Conservation (phyloP, 1,284 basidiomycete species). For the Leccinum pachyderme region DNA sequence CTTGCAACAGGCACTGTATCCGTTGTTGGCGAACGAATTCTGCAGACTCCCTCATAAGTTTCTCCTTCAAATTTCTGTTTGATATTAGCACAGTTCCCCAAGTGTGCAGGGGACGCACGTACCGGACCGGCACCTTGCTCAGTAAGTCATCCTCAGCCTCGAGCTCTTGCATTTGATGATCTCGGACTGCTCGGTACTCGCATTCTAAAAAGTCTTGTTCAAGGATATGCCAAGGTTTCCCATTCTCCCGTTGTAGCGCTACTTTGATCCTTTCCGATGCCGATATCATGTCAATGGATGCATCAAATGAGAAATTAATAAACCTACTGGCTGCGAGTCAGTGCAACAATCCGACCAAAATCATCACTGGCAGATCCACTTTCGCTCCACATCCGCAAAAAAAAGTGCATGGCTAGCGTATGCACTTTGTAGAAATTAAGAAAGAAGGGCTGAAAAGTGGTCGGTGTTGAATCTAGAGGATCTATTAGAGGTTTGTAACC, state of each 20-base stretch:
- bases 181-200: slow-evolving; percentile 85
- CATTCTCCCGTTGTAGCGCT: slow-evolving; percentile 74
- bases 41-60: slow-evolving; percentile 88
- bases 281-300: slow-evolving; percentile 6
- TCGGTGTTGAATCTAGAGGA: slow-evolving; percentile 70
- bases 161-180: slow-evolving; percentile 91
- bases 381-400: slow-evolving; percentile 94
- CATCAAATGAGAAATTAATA: slow-evolving; percentile 1
- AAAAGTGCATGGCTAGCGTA: slow-evolving; percentile 81
- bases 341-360: slow-evolving; percentile 78
- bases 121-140: slow-evolving; percentile 83
- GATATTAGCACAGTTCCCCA: slow-evolving; percentile 4
- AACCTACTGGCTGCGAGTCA: slow-evolving; percentile 85
- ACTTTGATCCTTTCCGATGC: slow-evolving; percentile 61
- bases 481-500: slow-evolving; percentile 19
- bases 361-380: slow-evolving; percentile 80
- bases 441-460: slow-evolving; percentile 87
- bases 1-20: slow-evolving; percentile 82
- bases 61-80: slow-evolving; percentile 78
- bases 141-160: slow-evolving; percentile 90
- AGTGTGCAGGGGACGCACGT: slow-evolving; percentile 26
- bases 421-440: slow-evolving; percentile 87
- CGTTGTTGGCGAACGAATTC: slow-evolving; percentile 92
- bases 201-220: slow-evolving; percentile 83
- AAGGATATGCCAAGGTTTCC: slow-evolving; percentile 81